Percentiles rank a stretch among this genome's conserved stretches.
Conservation (phyloP, 805 yeast species). For the Barnettozyma botsteinii region DNA sequence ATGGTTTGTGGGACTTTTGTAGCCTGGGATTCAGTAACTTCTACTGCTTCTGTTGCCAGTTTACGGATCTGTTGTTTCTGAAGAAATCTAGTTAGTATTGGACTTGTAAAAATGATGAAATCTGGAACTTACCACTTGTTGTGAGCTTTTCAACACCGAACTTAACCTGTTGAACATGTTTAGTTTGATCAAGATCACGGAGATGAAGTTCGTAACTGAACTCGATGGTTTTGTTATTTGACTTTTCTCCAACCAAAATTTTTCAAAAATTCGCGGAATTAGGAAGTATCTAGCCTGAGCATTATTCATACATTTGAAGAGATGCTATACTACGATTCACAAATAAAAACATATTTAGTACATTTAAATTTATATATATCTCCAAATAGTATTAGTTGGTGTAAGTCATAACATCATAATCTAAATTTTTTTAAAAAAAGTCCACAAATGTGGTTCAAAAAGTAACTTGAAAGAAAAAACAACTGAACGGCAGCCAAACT, state of each 20-base stretch:
- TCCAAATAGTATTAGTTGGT: slow-evolving; percentile 1
- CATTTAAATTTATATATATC: not conserved
- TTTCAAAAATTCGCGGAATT: not conserved
- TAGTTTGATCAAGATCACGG: too few relatives aligned
- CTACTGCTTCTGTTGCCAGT: slow-evolving; percentile 20
- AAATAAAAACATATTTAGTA: not conserved
- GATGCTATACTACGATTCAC: too few relatives aligned
- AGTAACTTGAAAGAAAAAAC: too few relatives aligned
- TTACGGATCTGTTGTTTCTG: slow-evolving; percentile 19
- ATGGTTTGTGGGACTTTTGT: slow-evolving; percentile 7
- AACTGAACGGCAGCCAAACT: too few relatives aligned
- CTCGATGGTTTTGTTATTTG: not conserved
- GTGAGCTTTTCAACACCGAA: slow-evolving; percentile 4
- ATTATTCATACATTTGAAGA: too few relatives aligned
- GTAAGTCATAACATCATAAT: slow-evolving; percentile 8
- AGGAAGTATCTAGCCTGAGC: too few relatives aligned
- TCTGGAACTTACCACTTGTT: slow-evolving; percentile 4
- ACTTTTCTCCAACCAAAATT: not conserved
- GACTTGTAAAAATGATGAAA: not conserved
- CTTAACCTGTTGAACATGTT: slow-evolving; percentile 6
- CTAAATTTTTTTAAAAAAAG: not conserved
- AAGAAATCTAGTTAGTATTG: slow-evolving; percentile 6
- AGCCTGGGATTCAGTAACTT: slow-evolving; percentile 1
- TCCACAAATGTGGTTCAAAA: not conserved
- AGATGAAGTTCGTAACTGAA: not conserved